phyloP scores from a whole-genome alignment of 768 basidiomycete genomes.

The Antrodiella citrinella region DNA sequence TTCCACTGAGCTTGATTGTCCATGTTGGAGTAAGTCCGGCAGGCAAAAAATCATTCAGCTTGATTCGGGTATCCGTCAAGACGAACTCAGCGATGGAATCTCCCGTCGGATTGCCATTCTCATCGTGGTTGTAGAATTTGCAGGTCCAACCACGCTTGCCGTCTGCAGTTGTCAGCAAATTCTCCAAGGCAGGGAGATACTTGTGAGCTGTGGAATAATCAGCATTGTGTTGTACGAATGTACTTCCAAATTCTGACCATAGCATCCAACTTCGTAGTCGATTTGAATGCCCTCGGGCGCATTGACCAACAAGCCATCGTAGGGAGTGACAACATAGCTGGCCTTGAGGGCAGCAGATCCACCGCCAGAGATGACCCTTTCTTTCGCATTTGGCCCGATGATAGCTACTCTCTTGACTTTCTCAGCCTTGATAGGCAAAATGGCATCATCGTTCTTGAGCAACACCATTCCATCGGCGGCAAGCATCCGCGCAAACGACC shows the following conservation, averaged over 20 bases:
- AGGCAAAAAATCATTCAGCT: conserved; percentile 62
- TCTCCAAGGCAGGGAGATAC: conserved; percentile 63
- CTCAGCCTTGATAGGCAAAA: conserved; percentile 44
- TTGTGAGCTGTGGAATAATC: conserved; percentile 42
- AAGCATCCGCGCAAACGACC: conserved; percentile 45
- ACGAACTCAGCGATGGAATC: conserved; percentile 38
- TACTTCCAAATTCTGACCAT: too few species aligned
- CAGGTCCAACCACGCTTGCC: conserved; percentile 58
- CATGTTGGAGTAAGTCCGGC: conserved; percentile 42
- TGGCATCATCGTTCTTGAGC: conserved; percentile 47
- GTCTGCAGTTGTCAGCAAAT: conserved; percentile 38
- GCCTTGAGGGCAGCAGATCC: conserved; percentile 66
- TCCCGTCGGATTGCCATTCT: conserved; percentile 33
- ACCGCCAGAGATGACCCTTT: conserved; percentile 62
- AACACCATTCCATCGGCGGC: conserved; percentile 60
- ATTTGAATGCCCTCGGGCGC: conserved; percentile 44
- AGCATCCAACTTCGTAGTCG: conserved; percentile 54
- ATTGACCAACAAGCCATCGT: conserved; percentile 45
- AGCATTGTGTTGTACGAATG: too few species aligned
- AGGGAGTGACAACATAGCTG: conserved; percentile 57
- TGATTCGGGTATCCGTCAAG: conserved; percentile 52
- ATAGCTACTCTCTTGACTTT: conserved; percentile 45
- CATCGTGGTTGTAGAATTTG: conserved; percentile 53
- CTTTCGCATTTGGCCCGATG: conserved; percentile 64
- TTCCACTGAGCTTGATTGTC: conserved; percentile 50